These are phyloP conservation scores for Saccharomycopsis synnaedendra DNA, from an alignment of 805 yeast genomes.

Conservation along the genomic window DNA sequence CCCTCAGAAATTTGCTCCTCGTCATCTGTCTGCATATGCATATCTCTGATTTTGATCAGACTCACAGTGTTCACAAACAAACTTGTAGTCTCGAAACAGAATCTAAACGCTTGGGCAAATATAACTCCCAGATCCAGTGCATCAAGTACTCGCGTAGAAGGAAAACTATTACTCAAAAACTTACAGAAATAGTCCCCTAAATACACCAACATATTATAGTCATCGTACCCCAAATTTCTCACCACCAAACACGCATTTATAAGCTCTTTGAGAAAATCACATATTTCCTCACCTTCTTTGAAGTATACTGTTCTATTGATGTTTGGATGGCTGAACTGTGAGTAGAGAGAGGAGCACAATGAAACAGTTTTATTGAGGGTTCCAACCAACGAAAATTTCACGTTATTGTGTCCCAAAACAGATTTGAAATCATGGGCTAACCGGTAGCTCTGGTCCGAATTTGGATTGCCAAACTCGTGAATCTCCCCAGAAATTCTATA, in stretches of 20 bases:
- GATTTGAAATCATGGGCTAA: constrained; percentile 57
- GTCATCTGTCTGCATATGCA: constrained; percentile 4
- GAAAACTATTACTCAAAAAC: constrained; percentile 66
- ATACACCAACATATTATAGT: constrained; percentile 78
- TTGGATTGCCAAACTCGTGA: constrained; percentile 74
- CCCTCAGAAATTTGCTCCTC: constrained; percentile 14
- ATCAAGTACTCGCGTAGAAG: not conserved
- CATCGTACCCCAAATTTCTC: constrained; percentile 68
- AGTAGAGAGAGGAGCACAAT: constrained; percentile 73
- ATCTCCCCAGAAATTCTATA: constrained; percentile 74
- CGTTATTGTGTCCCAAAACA: constrained; percentile 49
- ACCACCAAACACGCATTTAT: constrained; percentile 64
- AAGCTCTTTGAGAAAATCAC: constrained; percentile 64
- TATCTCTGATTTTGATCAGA: not conserved
- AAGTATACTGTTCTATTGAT: constrained; percentile 83
- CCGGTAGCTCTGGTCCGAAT: constrained; percentile 60
- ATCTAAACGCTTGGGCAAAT: constrained; percentile 8
- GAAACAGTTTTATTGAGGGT: constrained; percentile 92
- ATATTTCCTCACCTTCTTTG: constrained; percentile 46
- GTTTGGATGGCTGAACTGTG: constrained; percentile 81
- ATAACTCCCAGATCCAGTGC: not conserved
- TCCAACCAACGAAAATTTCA: constrained; percentile 74
- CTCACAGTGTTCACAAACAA: constrained; percentile 4
- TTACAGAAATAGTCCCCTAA: constrained; percentile 66
- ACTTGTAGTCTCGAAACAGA: constrained; percentile 14